Evolutionary conservation across 2,329 filamentous ascomycete genomes (phyloP).

Genomic region (Pseudopithomyces chartarum): DNA sequence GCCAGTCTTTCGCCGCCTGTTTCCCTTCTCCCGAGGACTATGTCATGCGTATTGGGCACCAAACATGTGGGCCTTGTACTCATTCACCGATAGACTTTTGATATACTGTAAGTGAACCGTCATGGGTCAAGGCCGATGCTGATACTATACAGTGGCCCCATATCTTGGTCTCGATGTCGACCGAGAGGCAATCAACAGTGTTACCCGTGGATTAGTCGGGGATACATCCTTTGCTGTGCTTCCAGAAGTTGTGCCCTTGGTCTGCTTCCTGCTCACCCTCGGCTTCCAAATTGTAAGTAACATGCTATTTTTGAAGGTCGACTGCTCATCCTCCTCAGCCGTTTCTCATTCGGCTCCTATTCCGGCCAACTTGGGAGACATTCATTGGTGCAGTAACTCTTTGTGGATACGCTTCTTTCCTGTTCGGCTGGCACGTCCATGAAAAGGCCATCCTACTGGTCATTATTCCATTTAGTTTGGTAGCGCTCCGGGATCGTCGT

Average conservation of each 20-base stretch:
- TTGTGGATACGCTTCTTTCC: conserved; percentile 93
- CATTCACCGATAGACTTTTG: conserved; percentile 81
- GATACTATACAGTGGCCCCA: conserved; percentile 71
- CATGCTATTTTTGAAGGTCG: background rate
- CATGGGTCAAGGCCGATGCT: conserved; percentile 29
- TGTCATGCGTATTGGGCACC: conserved; percentile 99
- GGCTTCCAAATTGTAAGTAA: conserved; percentile 71
- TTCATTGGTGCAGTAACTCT: conserved; percentile 90
- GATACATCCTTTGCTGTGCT: conserved; percentile 94
- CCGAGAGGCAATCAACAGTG: conserved; percentile 77
- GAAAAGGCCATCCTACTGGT: conserved; percentile 95
- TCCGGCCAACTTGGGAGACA: conserved; percentile 79
- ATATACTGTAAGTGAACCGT: conserved; percentile 69
- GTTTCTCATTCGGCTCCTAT: conserved; percentile 79
- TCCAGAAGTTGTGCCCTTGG: conserved; percentile 78
- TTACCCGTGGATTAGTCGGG: conserved; percentile 89
- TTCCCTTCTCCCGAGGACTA: conserved; percentile 90
- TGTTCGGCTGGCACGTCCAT: conserved; percentile 98
- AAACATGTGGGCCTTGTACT: conserved; percentile 97
- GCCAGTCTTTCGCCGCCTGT: conserved; percentile 82
- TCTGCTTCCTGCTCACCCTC: conserved; percentile 83
- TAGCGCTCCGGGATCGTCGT: conserved; percentile 86
- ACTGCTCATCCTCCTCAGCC: conserved; percentile 23
- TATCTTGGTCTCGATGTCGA: conserved; percentile 77
- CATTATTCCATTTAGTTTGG: conserved; percentile 91